Conservation (phyloP, 176 grass and related monocot genomes). For the Ampelocalamus luodianensis region DNA sequence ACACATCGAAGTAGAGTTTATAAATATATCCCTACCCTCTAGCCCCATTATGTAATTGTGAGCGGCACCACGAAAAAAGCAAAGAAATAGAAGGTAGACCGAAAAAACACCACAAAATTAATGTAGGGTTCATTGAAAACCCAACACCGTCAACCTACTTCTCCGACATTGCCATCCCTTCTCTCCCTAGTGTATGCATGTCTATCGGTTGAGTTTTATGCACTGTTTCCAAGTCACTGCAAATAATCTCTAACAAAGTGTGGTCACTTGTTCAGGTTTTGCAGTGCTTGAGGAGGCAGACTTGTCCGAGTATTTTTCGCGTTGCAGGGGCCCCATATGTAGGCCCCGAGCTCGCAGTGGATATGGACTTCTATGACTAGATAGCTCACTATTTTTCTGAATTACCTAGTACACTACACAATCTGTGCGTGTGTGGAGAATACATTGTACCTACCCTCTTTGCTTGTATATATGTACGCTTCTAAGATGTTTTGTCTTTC, state of each 20-base stretch:
- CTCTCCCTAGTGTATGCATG: conserved; percentile 49
- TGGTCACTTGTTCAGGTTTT: conserved; percentile 27
- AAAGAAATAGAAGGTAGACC: too few relatives aligned
- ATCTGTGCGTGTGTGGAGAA: conserved; percentile 21
- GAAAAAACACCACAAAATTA: too few relatives aligned
- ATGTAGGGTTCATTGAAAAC: too few relatives aligned
- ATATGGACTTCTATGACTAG: conserved; percentile 42
- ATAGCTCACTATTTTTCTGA: background rate
- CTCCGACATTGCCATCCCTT: conserved; percentile 42
- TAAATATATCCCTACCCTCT: too few relatives aligned
- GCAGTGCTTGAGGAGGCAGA: conserved; percentile 36
- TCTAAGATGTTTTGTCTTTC: background rate
- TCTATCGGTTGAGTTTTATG: too few relatives aligned
- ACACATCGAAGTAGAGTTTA: too few relatives aligned
- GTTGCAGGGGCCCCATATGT: conserved; percentile 48
- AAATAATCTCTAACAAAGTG: background rate
- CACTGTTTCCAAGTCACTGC: too few relatives aligned
- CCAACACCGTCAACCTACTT: conserved; percentile 62
- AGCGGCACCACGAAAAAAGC: too few relatives aligned
- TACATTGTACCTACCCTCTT: conserved; percentile 26
- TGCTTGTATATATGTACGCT: conserved; percentile 13
- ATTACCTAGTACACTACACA: too few relatives aligned
- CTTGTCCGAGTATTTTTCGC: conserved; percentile 41
- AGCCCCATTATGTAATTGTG: too few relatives aligned
- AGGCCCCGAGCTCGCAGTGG: conserved; percentile 49